Conservation (phyloP, 169 alveolate genomes). For the Theileria orientalis region DNA sequence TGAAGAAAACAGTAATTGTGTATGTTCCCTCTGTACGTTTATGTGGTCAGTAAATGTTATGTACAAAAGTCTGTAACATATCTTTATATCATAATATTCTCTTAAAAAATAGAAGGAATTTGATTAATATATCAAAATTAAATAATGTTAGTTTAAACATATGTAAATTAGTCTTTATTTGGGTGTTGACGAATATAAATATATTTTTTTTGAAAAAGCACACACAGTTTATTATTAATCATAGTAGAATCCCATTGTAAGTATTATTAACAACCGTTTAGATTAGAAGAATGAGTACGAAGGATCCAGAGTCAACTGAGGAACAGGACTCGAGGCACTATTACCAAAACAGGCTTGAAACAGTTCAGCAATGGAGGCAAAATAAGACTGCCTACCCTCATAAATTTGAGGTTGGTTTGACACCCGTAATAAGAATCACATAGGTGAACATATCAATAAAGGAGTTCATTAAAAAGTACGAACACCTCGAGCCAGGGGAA, state of each 20-base stretch:
- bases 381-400: constrained; percentile 76
- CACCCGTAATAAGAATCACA: neutral
- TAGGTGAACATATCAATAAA: constrained; percentile 83
- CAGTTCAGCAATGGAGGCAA: constrained; percentile 62
- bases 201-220: no score
- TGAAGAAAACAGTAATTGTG: neutral
- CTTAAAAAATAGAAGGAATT: neutral
- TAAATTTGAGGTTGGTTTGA: constrained; percentile 63
- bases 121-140: neutral
- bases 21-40: neutral
- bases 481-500: constrained; percentile 82
- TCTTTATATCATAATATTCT: neutral
- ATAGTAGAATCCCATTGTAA: neutral
- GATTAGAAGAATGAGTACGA: constrained; percentile 9
- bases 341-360: constrained; percentile 66
- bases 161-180: no score
- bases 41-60: constrained; percentile 18
- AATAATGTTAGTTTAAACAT: no score
- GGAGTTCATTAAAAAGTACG: constrained; percentile 84
- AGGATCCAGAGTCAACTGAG: constrained; percentile 47
- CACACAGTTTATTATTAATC: neutral
- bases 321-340: constrained; percentile 75
- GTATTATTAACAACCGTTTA: neutral
- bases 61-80: neutral
- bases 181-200: no score